phyloP scores from a whole-genome alignment of 163 green algal genomes.

The Scenedesmus sp. region DNA sequence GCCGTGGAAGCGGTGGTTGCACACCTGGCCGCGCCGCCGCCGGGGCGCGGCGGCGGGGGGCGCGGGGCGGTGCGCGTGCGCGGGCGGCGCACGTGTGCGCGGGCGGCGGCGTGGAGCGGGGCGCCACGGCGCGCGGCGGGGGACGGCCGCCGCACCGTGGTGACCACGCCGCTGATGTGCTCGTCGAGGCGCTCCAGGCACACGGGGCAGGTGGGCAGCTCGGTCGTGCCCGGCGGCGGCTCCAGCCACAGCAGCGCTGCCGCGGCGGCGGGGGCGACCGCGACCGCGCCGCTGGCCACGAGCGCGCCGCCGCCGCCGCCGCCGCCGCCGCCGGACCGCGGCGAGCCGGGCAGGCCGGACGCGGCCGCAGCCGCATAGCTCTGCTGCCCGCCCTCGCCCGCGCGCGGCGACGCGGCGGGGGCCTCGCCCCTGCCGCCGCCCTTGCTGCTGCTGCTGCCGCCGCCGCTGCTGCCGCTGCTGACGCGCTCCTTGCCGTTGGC shows the following conservation, averaged over 20 bases:
- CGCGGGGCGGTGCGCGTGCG: too few relatives aligned
- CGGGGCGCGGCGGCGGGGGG: too few relatives aligned
- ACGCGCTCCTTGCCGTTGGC: too few relatives aligned
- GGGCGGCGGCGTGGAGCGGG: too few relatives aligned
- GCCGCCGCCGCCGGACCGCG: too few relatives aligned
- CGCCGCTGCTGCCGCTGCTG: conserved; percentile 25
- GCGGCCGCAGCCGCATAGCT: conserved; percentile 9
- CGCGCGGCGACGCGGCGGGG: too few relatives aligned
- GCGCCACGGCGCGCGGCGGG: too few relatives aligned
- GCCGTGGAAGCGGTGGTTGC: conserved; percentile 98
- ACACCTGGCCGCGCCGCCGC: conserved; percentile 81
- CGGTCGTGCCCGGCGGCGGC: conserved; percentile 73
- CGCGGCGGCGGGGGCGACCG: not conserved
- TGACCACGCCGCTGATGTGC: conserved; percentile 94
- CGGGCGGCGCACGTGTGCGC: too few relatives aligned
- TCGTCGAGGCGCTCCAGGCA: conserved; percentile 97
- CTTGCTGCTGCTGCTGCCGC: not conserved
- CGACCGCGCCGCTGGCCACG: not conserved
- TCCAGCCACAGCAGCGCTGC: not conserved
- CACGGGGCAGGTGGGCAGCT: conserved; percentile 95
- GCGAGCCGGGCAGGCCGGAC: not conserved
- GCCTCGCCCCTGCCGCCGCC: too few relatives aligned
- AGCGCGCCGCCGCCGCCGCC: not conserved
- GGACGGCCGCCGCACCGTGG: conserved; percentile 77
- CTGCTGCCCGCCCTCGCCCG: too few relatives aligned